phyloP scores from a whole-genome alignment of 2,329 filamentous ascomycete species.

The Neofusicoccum ribis region DNA sequence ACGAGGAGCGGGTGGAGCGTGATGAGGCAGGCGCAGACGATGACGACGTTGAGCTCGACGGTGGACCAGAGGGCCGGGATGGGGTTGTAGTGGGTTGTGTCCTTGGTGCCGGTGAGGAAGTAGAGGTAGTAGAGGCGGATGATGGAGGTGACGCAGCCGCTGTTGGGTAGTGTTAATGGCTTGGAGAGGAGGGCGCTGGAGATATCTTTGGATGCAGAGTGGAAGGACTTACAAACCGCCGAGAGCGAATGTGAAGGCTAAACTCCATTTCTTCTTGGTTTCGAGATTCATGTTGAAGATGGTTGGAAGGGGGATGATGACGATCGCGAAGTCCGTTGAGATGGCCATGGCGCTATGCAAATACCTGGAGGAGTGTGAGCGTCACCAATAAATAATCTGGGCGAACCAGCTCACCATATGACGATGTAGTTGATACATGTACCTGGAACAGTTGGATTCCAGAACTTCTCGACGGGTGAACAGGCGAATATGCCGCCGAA shows the following conservation, averaged over 20 bases:
- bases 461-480: conserved; percentile 6
- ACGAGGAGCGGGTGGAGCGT: conserved; percentile 32
- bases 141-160: conserved; percentile 27
- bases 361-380: conserved; percentile 1
- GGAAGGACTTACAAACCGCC: conserved; percentile 32
- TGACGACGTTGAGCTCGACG: conserved; percentile 35
- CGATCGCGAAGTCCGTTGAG: conserved; percentile 9
- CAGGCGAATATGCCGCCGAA: conserved; percentile 16
- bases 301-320: conserved; percentile 17
- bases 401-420: background rate
- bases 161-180: background rate
- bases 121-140: conserved; percentile 27
- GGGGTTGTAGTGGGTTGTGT: conserved; percentile 31
- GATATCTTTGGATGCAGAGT: background rate
- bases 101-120: conserved; percentile 28
- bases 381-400: too few species aligned
- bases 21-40: conserved; percentile 32
- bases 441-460: background rate
- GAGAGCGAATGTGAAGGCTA: conserved; percentile 33
- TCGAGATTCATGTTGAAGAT: conserved; percentile 28
- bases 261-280: conserved; percentile 28
- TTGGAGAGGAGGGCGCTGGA: background rate
- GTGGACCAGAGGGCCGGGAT: conserved; percentile 30
- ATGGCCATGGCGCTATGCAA: conserved; percentile 11
- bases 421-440: conserved; percentile 7